These are phyloP conservation scores for Bipolaris oryzae DNA, from an alignment of 2,329 filamentous ascomycete species.

Conservation along the genomic window DNA sequence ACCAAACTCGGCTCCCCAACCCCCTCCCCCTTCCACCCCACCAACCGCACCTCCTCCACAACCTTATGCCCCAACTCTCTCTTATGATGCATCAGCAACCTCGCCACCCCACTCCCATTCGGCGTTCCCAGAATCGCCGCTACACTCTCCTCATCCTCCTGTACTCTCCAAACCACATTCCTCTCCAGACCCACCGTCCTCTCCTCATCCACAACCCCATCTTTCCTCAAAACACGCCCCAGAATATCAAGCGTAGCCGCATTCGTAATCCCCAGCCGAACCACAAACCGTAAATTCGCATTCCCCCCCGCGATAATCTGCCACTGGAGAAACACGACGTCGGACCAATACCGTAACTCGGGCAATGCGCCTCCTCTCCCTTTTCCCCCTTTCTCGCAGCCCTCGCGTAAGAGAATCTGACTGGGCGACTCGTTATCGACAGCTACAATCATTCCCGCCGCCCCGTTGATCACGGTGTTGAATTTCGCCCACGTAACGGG, in stretches of 20 bases:
- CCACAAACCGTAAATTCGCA: neutral
- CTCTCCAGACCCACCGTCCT: too few relatives aligned
- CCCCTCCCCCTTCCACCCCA: neutral
- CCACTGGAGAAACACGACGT: constrained; percentile 1
- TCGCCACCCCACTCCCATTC: neutral
- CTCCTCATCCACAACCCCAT: neutral
- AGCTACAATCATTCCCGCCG: neutral
- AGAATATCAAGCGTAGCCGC: neutral
- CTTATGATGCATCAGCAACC: neutral
- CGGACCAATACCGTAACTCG: neutral
- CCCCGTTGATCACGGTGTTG: neutral
- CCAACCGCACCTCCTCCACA: neutral
- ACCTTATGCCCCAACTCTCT: neutral
- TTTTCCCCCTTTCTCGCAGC: neutral
- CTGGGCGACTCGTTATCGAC: constrained; percentile 1
- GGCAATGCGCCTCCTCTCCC: neutral
- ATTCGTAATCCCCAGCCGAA: neutral
- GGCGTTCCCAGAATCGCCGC: constrained; percentile 1
- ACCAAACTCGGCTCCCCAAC: neutral
- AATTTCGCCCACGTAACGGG: neutral
- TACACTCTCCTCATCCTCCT: neutral
- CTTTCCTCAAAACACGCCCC: neutral
- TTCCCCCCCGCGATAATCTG: neutral
- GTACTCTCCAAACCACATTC: neutral
- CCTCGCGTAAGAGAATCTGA: neutral